Percentiles rank a stretch among this genome's conserved stretches.
phyloP scores from a whole-genome alignment of 768 basidiomycete species.

The Auricularia auricula-judae region DNA sequence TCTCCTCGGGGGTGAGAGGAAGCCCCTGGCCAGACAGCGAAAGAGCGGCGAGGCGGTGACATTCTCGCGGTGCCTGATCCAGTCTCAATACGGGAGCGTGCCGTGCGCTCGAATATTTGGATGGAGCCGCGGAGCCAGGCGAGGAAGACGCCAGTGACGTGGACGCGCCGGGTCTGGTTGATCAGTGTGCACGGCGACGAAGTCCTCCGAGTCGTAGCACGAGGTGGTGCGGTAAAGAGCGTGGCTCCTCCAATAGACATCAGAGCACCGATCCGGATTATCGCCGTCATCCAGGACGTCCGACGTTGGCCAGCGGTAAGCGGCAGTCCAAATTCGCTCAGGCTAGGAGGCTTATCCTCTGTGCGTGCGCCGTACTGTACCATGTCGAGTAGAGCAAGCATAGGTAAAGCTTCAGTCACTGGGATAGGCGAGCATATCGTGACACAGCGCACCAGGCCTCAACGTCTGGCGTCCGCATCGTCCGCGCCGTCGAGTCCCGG shows the following conservation, averaged over 20 bases:
- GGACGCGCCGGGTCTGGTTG: not conserved
- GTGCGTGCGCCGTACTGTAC: too few relatives aligned
- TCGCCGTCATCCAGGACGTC: too few relatives aligned
- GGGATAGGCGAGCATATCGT: too few relatives aligned
- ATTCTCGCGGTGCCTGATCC: slow-evolving; percentile 3
- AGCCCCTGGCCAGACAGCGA: not conserved
- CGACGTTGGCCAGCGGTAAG: too few relatives aligned
- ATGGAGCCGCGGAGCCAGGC: slow-evolving; percentile 23
- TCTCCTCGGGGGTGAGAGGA: not conserved
- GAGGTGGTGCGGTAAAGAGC: not conserved
- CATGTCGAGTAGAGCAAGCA: too few relatives aligned
- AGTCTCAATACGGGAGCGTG: slow-evolving; percentile 19
- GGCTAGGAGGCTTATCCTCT: too few relatives aligned
- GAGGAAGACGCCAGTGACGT: slow-evolving; percentile 19
- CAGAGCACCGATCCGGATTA: too few relatives aligned
- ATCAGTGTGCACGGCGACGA: not conserved
- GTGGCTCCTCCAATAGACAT: not conserved
- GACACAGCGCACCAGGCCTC: too few relatives aligned
- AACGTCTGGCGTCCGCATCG: too few relatives aligned
- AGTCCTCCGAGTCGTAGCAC: not conserved
- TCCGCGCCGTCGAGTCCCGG: too few relatives aligned
- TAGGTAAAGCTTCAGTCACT: too few relatives aligned
- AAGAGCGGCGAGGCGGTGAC: not conserved
- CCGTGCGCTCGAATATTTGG: slow-evolving; percentile 16
- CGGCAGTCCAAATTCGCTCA: too few relatives aligned